Evolutionary conservation across 441 rosid genomes (phyloP), one percentile per base, ranked within the genome.

Genomic region (Viola pubescens): DNA sequence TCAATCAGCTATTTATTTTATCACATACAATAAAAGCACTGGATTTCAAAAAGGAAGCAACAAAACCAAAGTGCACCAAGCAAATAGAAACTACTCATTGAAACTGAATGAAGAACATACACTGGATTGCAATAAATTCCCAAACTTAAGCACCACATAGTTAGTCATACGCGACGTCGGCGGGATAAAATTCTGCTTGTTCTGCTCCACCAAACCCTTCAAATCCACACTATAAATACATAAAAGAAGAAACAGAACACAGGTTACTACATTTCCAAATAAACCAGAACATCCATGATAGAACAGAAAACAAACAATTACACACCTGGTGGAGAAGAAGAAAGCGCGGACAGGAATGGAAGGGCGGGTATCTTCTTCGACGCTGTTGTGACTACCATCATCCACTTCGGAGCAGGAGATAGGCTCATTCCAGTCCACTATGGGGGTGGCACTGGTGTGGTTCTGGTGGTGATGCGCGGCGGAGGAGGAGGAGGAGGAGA

Each of bases 161-260:
- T 92, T 92, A 53, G 98, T 87, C 89, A 85, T 87, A 47, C 98
- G 86, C 2, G 97, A 92, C 2, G 98, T 70, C 0, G 97, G 94
- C 0, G 90, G 98, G 55, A 92, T 85, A 57, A 84, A 87, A 74
- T 82, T 92, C 62, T 72, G 82, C 64, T 72, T 89, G 85, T 89
- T 89, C 75, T 79, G 86, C 47, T 85, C 97, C 75, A 87, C 82
- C 62, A 92, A 76, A 70, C 90, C 62, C 77, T 74, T 89, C 90
- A 92, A 82, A 79, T 92, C 91, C 79, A 92, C 97, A 65, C 98
- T 92, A 81, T 73, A 65, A 13, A 7, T 4, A 46, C 49, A 10
- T 8, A 6, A 6, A 64, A 54, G 41, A 71, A 56, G n/a, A 46
- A 51, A 34, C 37, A 43, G 7, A 12, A 47, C 4, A 26, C 34